A percentile compares a stretch with the other conserved stretches of the same genome.
Conservation (phyloP, 169 alveolate species). For the Cryptosporidium andersoni region DNA sequence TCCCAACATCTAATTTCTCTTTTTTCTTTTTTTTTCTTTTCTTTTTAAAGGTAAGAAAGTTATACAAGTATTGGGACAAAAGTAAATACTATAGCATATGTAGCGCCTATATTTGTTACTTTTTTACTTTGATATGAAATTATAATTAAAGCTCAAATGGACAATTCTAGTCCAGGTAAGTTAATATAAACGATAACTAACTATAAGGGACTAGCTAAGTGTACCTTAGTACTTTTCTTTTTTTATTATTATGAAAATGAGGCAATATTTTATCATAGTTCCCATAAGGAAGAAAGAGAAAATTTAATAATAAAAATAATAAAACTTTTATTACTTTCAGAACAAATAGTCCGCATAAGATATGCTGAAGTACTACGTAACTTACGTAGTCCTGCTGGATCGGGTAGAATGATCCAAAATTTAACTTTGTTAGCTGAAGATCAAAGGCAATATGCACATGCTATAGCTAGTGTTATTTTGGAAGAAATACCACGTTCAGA, state of each 20-base stretch:
- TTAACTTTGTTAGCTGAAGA: conserved; percentile 62
- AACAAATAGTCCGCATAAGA: conserved; percentile 47
- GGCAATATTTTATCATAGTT: not conserved
- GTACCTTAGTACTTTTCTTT: no score
- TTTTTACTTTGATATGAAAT: no score
- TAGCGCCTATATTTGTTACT: no score
- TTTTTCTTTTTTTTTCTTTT: not conserved
- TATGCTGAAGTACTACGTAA: conserved; percentile 61
- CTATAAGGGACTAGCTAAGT: no score
- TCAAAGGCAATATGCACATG: conserved; percentile 69
- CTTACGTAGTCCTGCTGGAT: conserved; percentile 65
- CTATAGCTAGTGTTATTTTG: conserved; percentile 61
- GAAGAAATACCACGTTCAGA: conserved; percentile 69
- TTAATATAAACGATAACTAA: not conserved
- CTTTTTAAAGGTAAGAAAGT: no score
- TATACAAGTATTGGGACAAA: no score
- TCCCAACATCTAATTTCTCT: conserved; percentile 20
- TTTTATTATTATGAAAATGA: not conserved
- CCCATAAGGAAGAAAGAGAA: not conserved
- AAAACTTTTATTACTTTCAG: conserved; percentile 4
- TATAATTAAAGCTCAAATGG: conserved; percentile 1
- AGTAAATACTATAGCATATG: no score
- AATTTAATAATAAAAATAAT: not conserved
- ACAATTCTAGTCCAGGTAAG: conserved; percentile 69
- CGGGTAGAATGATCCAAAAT: conserved; percentile 65